Percentiles rank a stretch among this genome's conserved stretches.
Conservation (phyloP, 805 yeast species). For the Hagleromyces aurorensis region DNA sequence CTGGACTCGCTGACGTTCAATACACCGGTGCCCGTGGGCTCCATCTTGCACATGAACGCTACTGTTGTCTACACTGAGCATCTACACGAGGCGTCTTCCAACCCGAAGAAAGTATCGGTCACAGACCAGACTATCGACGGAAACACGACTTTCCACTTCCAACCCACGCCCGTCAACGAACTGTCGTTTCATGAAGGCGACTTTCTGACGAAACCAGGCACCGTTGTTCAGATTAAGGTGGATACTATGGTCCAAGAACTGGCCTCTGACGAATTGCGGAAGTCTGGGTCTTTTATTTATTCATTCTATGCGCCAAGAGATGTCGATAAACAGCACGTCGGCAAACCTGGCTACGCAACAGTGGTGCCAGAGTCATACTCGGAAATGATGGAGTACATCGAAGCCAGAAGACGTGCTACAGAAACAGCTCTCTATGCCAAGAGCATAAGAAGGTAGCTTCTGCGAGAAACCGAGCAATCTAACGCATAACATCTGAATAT, state of each 20-base stretch:
- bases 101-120: constrained; percentile 22
- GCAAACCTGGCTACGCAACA: constrained; percentile 53
- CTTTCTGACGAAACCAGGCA: constrained; percentile 69
- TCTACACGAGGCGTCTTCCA: constrained; percentile 37
- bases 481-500: too few species aligned
- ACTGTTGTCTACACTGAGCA: constrained; percentile 83
- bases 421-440: constrained; percentile 63
- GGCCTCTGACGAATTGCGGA: constrained; percentile 50
- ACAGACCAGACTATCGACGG: constrained; percentile 21
- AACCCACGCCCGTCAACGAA: constrained; percentile 50
- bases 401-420: constrained; percentile 82
- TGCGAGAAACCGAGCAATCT: too few species aligned
- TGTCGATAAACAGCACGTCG: constrained; percentile 26
- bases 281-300: constrained; percentile 82
- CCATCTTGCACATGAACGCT: constrained; percentile 76
- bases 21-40: constrained; percentile 94
- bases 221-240: constrained; percentile 83
- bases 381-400: constrained; percentile 88
- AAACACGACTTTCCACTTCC: constrained; percentile 37
- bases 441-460: too few species aligned
- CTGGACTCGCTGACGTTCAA: constrained; percentile 86
- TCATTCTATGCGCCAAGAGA: constrained; percentile 78
- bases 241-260: constrained; percentile 70
- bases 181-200: constrained; percentile 44
- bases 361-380: constrained; percentile 82